phyloP scores from a whole-genome alignment of 257 asterid species.

The Verbascum thapsus region DNA sequence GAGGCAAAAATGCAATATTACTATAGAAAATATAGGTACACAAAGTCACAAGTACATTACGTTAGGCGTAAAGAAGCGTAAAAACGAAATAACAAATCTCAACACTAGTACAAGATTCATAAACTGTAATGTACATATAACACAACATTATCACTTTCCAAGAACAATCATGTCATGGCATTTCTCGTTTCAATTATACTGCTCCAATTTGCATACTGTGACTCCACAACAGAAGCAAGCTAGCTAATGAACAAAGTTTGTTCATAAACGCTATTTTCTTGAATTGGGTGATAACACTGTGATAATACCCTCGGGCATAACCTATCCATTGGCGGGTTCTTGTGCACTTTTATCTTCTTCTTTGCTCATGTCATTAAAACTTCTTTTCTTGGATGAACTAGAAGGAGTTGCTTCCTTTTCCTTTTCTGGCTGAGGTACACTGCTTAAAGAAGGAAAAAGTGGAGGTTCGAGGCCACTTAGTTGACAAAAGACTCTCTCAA shows the following conservation, averaged over 20 bases:
- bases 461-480: constrained; percentile 93
- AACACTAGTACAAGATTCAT: constrained; percentile 9
- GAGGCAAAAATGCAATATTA: too few species aligned
- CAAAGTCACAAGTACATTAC: too few species aligned
- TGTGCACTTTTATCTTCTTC: constrained; percentile 50
- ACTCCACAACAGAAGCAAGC: constrained; percentile 7
- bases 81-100: constrained; percentile 8
- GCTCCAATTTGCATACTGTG: neutral
- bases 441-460: constrained; percentile 49
- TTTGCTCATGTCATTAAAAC: constrained; percentile 44
- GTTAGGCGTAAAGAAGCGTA: neutral
- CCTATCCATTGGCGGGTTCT: constrained; percentile 33
- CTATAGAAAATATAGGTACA: too few species aligned
- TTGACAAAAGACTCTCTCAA: constrained; percentile 85
- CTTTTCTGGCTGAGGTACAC: constrained; percentile 45
- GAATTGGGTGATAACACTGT: constrained; percentile 29
- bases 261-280: constrained; percentile 25
- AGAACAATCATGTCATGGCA: neutral
- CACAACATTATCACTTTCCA: too few species aligned
- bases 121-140: constrained; percentile 18
- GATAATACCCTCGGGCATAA: constrained; percentile 22
- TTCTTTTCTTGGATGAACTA: constrained; percentile 69
- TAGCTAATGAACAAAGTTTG: constrained; percentile 8
- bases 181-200: neutral
- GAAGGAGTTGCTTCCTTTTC: constrained; percentile 60